Evolutionary conservation across 257 asterid species (phyloP).

Genomic region (Gentiana dahurica): DNA sequence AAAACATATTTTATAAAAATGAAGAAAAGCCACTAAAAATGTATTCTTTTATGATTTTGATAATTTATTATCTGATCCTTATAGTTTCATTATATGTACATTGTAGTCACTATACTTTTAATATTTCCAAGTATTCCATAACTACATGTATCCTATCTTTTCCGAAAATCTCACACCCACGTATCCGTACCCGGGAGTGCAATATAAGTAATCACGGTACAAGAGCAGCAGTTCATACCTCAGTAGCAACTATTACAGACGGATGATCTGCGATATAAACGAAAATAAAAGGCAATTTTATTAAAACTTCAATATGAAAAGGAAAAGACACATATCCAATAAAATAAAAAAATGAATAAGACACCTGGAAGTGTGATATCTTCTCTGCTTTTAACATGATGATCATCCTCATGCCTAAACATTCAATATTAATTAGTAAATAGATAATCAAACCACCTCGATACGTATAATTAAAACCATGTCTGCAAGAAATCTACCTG

Average conservation of each 20-base stretch:
- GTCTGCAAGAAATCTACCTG: constrained; percentile 27
- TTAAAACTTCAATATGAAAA: constrained; percentile 1
- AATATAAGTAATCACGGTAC: background rate
- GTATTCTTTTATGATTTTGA: too few species aligned
- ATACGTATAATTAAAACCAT: background rate
- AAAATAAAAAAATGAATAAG: background rate
- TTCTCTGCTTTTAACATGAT: constrained; percentile 40
- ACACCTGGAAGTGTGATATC: constrained; percentile 76
- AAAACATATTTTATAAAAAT: too few species aligned
- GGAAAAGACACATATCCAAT: background rate
- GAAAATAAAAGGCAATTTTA: constrained; percentile 2
- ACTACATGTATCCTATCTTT: too few species aligned
- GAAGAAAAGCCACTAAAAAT: too few species aligned
- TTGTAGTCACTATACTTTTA: too few species aligned
- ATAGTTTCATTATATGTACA: too few species aligned
- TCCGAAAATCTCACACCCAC: too few species aligned
- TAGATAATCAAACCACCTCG: background rate
- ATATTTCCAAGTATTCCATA: too few species aligned
- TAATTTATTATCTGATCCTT: too few species aligned
- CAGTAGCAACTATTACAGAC: constrained; percentile 41
- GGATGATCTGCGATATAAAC: constrained; percentile 51
- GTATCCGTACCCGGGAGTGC: too few species aligned
- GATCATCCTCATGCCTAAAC: constrained; percentile 49
- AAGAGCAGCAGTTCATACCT: constrained; percentile 24
- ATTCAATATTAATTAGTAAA: constrained; percentile 4